These are phyloP conservation scores for Meripilus lineatus DNA, from an alignment of 1,284 basidiomycete genomes.

Conservation along the genomic window DNA sequence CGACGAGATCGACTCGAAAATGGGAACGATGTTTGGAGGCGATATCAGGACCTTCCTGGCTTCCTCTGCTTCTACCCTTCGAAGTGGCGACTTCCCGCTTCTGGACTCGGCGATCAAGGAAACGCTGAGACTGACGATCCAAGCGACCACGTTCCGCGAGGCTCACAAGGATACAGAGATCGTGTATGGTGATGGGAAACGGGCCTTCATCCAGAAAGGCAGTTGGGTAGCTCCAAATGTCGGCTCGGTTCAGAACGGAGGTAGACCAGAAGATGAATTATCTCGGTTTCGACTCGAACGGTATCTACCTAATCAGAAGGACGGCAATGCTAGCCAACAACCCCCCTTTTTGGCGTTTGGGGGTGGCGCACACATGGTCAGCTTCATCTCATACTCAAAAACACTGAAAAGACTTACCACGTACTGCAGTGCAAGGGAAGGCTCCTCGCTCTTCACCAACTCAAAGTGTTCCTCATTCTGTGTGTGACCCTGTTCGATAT, in stretches of 20 bases:
- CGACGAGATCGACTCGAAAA: background rate
- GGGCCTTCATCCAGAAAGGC: background rate
- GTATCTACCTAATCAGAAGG: background rate
- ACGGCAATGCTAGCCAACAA: too few species aligned
- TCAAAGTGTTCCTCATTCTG: background rate
- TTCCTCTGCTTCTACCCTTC: background rate
- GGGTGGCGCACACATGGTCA: background rate
- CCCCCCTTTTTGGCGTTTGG: background rate
- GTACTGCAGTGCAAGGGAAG: conserved; percentile 1
- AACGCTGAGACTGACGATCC: background rate
- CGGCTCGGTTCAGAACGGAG: background rate
- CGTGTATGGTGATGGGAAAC: too few species aligned
- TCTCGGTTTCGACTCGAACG: background rate
- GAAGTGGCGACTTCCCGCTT: background rate
- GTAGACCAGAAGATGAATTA: background rate
- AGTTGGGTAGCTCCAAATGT: background rate
- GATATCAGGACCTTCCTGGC: background rate
- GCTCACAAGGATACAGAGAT: background rate
- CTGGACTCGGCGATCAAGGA: background rate
- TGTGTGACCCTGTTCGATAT: background rate
- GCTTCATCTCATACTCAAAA: background rate
- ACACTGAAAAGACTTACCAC: too few species aligned
- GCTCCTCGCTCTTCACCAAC: background rate
- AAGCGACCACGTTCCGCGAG: background rate
- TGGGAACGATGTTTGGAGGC: background rate